Base-by-base conservation (phyloP, 345 rosid genomes). In the Gossypium arboreum region DNA sequence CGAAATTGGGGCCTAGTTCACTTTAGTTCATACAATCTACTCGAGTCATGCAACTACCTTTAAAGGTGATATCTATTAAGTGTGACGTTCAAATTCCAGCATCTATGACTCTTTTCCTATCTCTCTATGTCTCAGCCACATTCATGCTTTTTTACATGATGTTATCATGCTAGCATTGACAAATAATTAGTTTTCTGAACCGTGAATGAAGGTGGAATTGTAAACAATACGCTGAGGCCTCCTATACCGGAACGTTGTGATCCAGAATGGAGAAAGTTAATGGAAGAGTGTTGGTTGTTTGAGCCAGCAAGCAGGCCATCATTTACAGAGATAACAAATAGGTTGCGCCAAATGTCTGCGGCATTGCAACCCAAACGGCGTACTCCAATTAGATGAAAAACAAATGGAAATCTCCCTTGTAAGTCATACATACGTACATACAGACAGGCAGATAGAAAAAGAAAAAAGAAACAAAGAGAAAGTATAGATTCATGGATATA, bases 251-350 rank as follows among this genome's bases (percentile, higher is more conserved):
- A 85, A 73, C 72, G 73, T 4, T 94, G 97, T 72, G 92, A 94
- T 78, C 47, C 81, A 6, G 93, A 85, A 22, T 94, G 97, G 98
- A 87, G 75, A 73, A 85, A 80, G 75, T 72, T 94, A 74, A 92
- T 94, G 89, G 97, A 94, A 82, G 91, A 91, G 56, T 94, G 98
- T 80, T 94, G 97, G 97, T 83, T 93, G 0, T 86, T 83, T 2
- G 88, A 92, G 45, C 93, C 98, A 7, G 73, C 82, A 22, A 79
- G 65, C 10, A 81, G 98, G 61, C 98, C 97, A 43, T 87, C 96
- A 3, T 94, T 94, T 71, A 92, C 96, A 2, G 92, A 94, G 78
- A 87, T 94, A 76, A 84, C 90, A 41, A 80, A 81, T 52, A 81
- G 92, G 78, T 75, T 94, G 16, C 88, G 90, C 9, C 51, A 62